Percentiles rank a stretch among this genome's conserved stretches.
These are phyloP conservation scores for Coniosporium apollinis DNA, from an alignment of 495 filamentous ascomycete genomes.

Conservation along the genomic window DNA sequence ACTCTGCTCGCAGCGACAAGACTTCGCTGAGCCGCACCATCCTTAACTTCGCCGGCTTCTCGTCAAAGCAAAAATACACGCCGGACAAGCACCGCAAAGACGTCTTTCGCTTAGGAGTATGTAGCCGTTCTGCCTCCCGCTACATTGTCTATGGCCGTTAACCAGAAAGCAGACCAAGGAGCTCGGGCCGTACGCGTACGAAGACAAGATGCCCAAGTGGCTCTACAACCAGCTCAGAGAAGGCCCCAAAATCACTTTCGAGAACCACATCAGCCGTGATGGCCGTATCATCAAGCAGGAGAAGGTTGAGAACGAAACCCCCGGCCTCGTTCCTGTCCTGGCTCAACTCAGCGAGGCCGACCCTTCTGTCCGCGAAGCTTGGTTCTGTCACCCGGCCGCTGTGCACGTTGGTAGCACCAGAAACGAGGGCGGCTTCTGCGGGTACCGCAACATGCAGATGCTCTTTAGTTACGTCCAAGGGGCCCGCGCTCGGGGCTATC, in stretches of 20 bases:
- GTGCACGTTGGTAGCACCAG: constrained; percentile 69
- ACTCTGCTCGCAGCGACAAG: too few relatives aligned
- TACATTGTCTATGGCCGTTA: too few relatives aligned
- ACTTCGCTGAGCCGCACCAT: too few relatives aligned
- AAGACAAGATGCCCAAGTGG: constrained; percentile 76
- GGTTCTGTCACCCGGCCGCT: constrained; percentile 60
- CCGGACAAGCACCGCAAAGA: too few relatives aligned
- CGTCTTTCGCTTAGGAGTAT: too few relatives aligned
- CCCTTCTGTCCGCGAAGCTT: constrained; percentile 44
- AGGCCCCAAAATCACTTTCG: constrained; percentile 38
- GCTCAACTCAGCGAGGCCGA: constrained; percentile 55
- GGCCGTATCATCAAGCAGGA: constrained; percentile 30
- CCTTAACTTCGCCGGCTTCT: too few relatives aligned
- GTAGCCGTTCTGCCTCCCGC: too few relatives aligned
- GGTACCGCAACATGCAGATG: constrained; percentile 98
- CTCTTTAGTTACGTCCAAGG: constrained; percentile 60
- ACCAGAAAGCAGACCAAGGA: constrained; percentile 45
- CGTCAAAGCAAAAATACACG: too few relatives aligned
- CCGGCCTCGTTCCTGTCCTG: constrained; percentile 58
- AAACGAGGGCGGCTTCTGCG: constrained; percentile 81
- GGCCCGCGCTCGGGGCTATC: constrained; percentile 35
- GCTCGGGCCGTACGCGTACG: constrained; percentile 72
- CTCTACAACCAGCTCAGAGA: constrained; percentile 50
- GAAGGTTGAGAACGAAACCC: constrained; percentile 42
- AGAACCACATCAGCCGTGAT: constrained; percentile 37